These are phyloP conservation scores for Lentinula guzmanii DNA, from an alignment of 768 basidiomycete species.

Conservation along the genomic window DNA sequence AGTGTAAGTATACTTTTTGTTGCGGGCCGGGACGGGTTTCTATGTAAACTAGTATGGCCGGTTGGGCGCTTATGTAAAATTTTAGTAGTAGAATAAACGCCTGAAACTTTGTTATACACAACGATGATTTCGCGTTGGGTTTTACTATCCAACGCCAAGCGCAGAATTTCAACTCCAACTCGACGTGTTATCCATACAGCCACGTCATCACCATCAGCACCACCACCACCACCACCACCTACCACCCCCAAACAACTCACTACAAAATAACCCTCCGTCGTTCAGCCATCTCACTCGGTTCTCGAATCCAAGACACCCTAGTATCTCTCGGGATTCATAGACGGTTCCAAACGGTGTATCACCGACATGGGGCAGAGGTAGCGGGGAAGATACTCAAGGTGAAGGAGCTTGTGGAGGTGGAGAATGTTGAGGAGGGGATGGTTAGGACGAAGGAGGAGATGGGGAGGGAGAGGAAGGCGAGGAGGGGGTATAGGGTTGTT, in stretches of 20 bases:
- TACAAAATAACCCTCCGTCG: conserved; percentile 87
- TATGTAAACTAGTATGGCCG: too few relatives aligned
- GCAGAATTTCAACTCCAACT: not conserved
- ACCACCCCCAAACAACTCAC: conserved; percentile 42
- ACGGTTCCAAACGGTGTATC: conserved; percentile 81
- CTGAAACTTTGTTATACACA: too few relatives aligned
- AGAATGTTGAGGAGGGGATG: conserved; percentile 66
- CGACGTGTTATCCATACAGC: not conserved
- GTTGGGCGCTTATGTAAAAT: too few relatives aligned
- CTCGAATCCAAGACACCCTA: conserved; percentile 66
- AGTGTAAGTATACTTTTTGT: too few relatives aligned
- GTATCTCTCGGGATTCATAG: conserved; percentile 79
- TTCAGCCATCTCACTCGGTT: conserved; percentile 79
- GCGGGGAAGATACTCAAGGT: conserved; percentile 85
- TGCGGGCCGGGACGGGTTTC: too few relatives aligned
- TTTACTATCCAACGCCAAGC: not conserved
- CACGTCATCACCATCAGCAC: not conserved
- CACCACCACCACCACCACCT: not conserved
- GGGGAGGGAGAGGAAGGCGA: conserved; percentile 57
- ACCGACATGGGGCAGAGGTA: conserved; percentile 61
- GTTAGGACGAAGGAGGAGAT: conserved; percentile 71
- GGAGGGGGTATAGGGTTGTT: conserved; percentile 62
- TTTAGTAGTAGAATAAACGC: too few relatives aligned
- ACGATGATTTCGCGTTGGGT: too few relatives aligned
- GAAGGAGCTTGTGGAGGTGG: conserved; percentile 87